phyloP scores from a whole-genome alignment of 1,139 yeast genomes.

The Debaryomycetaceae sp. region DNA sequence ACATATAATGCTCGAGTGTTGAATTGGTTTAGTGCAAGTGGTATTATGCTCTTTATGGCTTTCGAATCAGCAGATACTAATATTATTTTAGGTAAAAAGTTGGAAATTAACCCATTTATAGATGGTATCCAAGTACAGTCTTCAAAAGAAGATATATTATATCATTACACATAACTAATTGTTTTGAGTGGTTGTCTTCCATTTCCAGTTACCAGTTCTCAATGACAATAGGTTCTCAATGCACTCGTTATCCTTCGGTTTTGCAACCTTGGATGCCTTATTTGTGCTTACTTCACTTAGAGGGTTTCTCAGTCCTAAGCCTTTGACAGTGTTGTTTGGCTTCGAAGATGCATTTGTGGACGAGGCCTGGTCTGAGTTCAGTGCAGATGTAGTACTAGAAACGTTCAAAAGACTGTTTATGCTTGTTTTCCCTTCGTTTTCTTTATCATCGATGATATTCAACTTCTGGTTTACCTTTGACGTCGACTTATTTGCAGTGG shows the following conservation, averaged over 20 bases:
- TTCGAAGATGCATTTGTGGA: background rate
- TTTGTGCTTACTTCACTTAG: slow-evolving; percentile 24
- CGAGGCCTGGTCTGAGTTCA: background rate
- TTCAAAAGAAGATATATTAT: background rate
- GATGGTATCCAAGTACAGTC: background rate
- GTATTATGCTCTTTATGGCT: background rate
- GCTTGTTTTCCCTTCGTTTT: slow-evolving; percentile 8
- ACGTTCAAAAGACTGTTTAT: slow-evolving; percentile 17
- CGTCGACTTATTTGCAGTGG: slow-evolving; percentile 15
- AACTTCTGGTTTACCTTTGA: slow-evolving; percentile 12
- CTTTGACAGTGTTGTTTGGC: slow-evolving; percentile 7
- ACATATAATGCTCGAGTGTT: too few species aligned
- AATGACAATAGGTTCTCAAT: slow-evolving; percentile 43
- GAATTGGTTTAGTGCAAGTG: too few species aligned
- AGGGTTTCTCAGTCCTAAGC: slow-evolving; percentile 18
- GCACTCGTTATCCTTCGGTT: slow-evolving; percentile 26
- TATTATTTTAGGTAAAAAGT: background rate
- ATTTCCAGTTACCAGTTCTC: slow-evolving; percentile 38
- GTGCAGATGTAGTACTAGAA: slow-evolving; percentile 9
- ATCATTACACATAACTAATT: background rate
- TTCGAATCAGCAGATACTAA: background rate
- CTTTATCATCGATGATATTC: slow-evolving; percentile 13
- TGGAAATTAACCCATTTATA: background rate
- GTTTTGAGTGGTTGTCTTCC: background rate
- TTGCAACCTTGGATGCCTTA: slow-evolving; percentile 9